Conservation (phyloP, 2,329 filamentous ascomycete genomes). For the Eutypa lata region DNA sequence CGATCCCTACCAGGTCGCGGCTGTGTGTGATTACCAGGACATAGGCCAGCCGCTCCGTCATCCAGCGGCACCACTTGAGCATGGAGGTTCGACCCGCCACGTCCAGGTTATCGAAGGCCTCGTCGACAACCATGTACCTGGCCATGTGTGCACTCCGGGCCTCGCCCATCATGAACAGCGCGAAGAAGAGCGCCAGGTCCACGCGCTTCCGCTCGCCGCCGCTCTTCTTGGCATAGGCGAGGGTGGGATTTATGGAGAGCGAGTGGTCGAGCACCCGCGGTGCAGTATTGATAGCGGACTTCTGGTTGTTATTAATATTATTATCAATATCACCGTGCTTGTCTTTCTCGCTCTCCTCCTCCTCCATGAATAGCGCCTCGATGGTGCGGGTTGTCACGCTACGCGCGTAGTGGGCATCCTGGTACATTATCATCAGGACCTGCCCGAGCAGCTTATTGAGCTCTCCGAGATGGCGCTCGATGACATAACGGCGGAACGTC, state of each 20-base stretch:
- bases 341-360: constrained; percentile 2
- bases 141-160: constrained; percentile 25
- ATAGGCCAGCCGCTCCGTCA: constrained; percentile 12
- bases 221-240: constrained; percentile 30
- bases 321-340: neutral
- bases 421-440: constrained; percentile 27
- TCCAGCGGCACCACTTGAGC: constrained; percentile 17
- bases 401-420: constrained; percentile 22
- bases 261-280: constrained; percentile 19
- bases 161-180: constrained; percentile 25
- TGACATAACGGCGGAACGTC: constrained; percentile 24
- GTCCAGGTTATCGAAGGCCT: constrained; percentile 32
- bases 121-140: constrained; percentile 31
- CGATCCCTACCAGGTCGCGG: constrained; percentile 2
- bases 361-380: constrained; percentile 16
- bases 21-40: constrained; percentile 25
- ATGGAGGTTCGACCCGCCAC: constrained; percentile 25
- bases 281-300: too few relatives aligned
- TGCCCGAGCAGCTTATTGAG: constrained; percentile 24
- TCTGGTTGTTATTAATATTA: neutral
- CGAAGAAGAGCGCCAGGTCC: constrained; percentile 33
- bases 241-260: constrained; percentile 15
- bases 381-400: constrained; percentile 23
- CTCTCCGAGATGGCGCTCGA: constrained; percentile 23
- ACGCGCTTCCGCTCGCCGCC: constrained; percentile 33